These are phyloP conservation scores for Bimuria novae-zelandiae DNA, from an alignment of 2,329 filamentous ascomycete species.

Conservation along the genomic window DNA sequence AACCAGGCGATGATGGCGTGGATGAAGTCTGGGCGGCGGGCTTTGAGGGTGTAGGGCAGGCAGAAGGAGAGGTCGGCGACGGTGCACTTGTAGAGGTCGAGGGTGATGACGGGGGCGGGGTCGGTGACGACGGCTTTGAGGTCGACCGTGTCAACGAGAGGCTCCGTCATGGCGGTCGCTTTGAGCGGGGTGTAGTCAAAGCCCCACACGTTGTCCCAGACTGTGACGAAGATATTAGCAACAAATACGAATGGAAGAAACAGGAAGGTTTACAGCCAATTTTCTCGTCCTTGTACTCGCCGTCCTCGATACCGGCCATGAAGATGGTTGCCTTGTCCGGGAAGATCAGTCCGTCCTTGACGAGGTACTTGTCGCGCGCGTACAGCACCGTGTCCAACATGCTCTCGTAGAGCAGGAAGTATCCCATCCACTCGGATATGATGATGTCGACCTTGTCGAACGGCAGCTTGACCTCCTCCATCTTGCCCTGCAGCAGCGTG, in stretches of 20 bases:
- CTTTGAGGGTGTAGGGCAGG: constrained; percentile 74
- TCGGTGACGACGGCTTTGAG: constrained; percentile 97
- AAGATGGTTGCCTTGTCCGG: constrained; percentile 98
- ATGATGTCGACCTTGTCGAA: constrained; percentile 98
- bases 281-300: constrained; percentile 99
- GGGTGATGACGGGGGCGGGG: constrained; percentile 78
- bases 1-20: constrained; percentile 98
- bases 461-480: constrained; percentile 95
- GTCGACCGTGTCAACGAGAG: constrained; percentile 96
- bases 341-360: constrained; percentile 89
- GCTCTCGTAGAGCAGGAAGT: constrained; percentile 97
- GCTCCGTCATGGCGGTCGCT: constrained; percentile 89
- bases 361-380: constrained; percentile 89
- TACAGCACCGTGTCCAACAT: constrained; percentile 99
- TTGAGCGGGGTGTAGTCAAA: constrained; percentile 97
- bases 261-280: constrained; percentile 74
- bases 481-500: constrained; percentile 97
- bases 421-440: constrained; percentile 99
- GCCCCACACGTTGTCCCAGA: constrained; percentile 99
- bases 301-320: constrained; percentile 95
- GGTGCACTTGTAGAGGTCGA: constrained; percentile 92
- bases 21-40: constrained; percentile 88
- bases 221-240: too few relatives aligned
- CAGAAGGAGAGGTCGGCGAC: constrained; percentile 82
- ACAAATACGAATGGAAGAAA: too few relatives aligned